Evolutionary conservation across 345 rosid species (phyloP), one percentile per base, ranked within the genome.

Genomic region (Acer yangbiense): DNA sequence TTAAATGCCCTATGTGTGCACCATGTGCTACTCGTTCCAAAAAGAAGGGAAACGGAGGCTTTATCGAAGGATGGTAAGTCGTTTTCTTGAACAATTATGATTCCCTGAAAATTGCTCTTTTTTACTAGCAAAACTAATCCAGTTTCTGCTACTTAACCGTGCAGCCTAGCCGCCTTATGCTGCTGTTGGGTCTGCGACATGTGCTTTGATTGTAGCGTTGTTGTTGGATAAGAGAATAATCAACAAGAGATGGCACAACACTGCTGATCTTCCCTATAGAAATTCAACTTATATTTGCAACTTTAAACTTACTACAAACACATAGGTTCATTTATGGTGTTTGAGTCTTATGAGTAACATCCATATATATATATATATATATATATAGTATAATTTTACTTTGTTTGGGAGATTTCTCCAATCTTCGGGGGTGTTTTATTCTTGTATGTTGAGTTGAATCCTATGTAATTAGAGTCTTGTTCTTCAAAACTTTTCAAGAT

Each of bases 151-250:
- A 9, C 10, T 71, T 9, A 43, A 21, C 10, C 44, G 10, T 74
- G 77, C 77, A 74, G 77, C 77, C 44, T 74, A 35, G 65, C 62
- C 10, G 69, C 77, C 43, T 48, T 74, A 61, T 64, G 69, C 44
- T 74, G 77, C 61, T 74, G 77, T 32, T 74, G 77, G 69, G 8
- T 74, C 4, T 74, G 68, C 7, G 77, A 74, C 27, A 67, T 55
- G 25, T 73, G 76, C 68, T 62, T 73, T 44, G 76, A 73, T 63
- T 63, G 50, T 17, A 23, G 23, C 16, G 58, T 61, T 3, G 76
- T 62, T 16, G 68, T 25, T 21, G 60, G 60, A 16, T 73, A 35
- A 35, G 43, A 48, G 25, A 12, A 63, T 41, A 44, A 74, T 23
- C 69, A 46, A 27, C 41, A 64, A 50, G 64, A 41, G 54, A 14